Conservation (phyloP, 441 rosid species). For the Omphalea diandra region DNA sequence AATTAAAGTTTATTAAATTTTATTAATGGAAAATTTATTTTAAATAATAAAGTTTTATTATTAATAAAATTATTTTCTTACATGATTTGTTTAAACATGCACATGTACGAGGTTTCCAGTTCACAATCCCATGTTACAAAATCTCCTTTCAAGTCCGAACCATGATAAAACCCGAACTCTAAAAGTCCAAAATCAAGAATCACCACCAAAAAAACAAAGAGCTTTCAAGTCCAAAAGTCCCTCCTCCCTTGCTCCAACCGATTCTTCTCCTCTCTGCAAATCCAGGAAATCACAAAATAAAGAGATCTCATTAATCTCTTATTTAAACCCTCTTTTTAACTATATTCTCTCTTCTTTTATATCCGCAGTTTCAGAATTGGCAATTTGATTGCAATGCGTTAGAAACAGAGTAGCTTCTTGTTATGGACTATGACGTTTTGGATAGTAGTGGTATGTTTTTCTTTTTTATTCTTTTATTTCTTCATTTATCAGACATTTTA, state of each 20-base stretch:
- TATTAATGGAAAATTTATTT: too few relatives aligned
- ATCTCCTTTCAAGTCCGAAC: too few relatives aligned
- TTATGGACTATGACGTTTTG: constrained; percentile 47
- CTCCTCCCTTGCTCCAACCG: neutral
- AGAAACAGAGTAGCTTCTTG: constrained; percentile 21
- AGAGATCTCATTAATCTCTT: neutral
- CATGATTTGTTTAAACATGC: too few relatives aligned
- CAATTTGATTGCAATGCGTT: constrained; percentile 23
- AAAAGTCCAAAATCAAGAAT: too few relatives aligned
- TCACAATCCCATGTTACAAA: too few relatives aligned
- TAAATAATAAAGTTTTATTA: too few relatives aligned
- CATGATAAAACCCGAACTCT: too few relatives aligned
- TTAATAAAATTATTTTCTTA: too few relatives aligned
- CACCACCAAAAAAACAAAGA: too few relatives aligned
- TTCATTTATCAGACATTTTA: neutral
- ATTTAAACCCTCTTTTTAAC: neutral
- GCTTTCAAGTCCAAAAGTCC: neutral
- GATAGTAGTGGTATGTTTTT: constrained; percentile 46
- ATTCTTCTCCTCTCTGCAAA: neutral
- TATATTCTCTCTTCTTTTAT: neutral
- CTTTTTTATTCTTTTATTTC: neutral
- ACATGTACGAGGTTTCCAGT: too few relatives aligned
- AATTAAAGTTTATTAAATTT: too few relatives aligned
- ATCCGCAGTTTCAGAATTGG: neutral
- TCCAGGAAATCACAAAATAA: neutral